Base-by-base conservation (phyloP, 495 filamentous ascomycete genomes). In the Penicillium desertorum region DNA sequence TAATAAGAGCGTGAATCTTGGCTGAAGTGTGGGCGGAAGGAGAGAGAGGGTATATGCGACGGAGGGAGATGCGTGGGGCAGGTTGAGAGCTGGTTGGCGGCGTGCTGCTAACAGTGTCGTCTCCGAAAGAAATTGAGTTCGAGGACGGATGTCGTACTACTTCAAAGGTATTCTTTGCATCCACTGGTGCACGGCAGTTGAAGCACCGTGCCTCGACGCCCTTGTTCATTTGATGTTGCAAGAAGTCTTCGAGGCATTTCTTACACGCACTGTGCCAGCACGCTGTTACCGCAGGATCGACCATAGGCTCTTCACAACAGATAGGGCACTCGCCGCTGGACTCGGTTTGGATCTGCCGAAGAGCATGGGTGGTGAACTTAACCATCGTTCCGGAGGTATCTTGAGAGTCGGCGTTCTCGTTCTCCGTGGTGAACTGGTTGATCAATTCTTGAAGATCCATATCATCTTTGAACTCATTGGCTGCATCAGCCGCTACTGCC, bases 241-340 rank as follows among this genome's bases (percentile, higher is more conserved):
- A 92, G 65, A 92, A 96, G 62, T 91, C 85, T 4, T 90, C 72
- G 23, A 96, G 79, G 63, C 94, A 98, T 45, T 90, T 85, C 71
- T 94, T 96, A 79, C 94, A 98, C 3, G 94, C 92, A 22, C 88
- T 91, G 71, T 98, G 94, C 89, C 93, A 98, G 73, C 94, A 98
- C 0, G 91, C 89, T 0, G 94, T 96, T 1, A 98, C 93, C 1
- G 90, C 87, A 56, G 95, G 92, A 44, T 96, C 88, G 44, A 88
- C 83, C 90, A 97, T 96, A 6, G 91, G 91, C 68, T 96, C 94
- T 67, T 96, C 92, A 8, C 88, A 82, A 73, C 94, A 98, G 57
- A 98, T 90, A 8, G 94, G 92, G 65, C 94, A 98, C 72, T 98
- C 94, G 50, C 88, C 88, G 44, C 86, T 84, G 19, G 86, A 86